Evolutionary conservation across 768 basidiomycete species (phyloP), one percentile per base, ranked within the genome.

Genomic region (Calvatia gigantea): DNA sequence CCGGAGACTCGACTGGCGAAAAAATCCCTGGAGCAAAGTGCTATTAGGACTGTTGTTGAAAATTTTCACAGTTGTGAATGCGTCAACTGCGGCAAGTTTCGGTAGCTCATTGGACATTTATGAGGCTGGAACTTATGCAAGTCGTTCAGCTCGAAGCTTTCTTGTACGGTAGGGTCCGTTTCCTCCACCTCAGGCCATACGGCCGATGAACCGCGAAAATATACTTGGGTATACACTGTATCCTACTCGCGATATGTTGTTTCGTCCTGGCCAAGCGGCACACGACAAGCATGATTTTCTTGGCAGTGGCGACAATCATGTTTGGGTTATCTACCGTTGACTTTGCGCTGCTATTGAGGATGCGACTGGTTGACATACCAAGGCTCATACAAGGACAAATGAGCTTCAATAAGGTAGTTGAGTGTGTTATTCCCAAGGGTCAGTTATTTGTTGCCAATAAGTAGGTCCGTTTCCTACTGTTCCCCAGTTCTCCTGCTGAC

Each of bases 371-470:
- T 15, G 48, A 49, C 15, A 68, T 67, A 25, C 62, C 66, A 29
- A 62, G 72, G 49, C 60, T 70, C 39, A 63, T 73, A 17, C 58
- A 47, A 3, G 64, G 62, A 46, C 49, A 65, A 14, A 33, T 68
- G 35, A 55, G 31, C 6, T 61, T 63, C 14, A 38, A 49, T 2
- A 29, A 64, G 12, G 54, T 55, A 15, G 61, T 65, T 43, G 50
- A 54, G 17, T 53, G 61, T 15, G 33, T 70, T 21, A 62, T 65
- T 21, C 69, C 71, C 0, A 73, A 73, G 49, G 71, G 68, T 27
- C 64, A 67, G 37, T 60, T 75, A 15, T 73, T 70, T 58, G 67
- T 73, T 8, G 67, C 72, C 19, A 75, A 74, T 52, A 73, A 71
- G 73, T 75, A 51, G 54, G 71, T 61, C 6, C 14, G 6, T 25